Percentiles rank a stretch among this genome's conserved stretches.
These are phyloP conservation scores for Phaeodactylum tricornutum DNA, from an alignment of 108 stramenopile species.

Conservation along the genomic window DNA sequence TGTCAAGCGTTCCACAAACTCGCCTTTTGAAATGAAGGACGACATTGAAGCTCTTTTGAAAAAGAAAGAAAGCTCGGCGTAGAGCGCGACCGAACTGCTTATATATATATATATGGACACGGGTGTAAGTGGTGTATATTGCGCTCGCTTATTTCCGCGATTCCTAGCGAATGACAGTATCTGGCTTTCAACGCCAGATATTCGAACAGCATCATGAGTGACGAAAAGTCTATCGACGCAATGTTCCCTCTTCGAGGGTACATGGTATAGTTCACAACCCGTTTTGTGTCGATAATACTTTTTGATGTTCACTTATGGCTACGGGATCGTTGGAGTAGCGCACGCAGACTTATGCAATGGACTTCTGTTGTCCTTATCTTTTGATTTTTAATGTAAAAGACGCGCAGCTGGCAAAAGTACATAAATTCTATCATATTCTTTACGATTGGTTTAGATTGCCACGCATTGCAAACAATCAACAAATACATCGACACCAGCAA, in stretches of 20 bases:
- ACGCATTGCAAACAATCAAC: not conserved
- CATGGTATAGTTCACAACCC: not conserved
- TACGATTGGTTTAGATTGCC: not conserved
- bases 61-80: slow-evolving; percentile 21
- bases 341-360: not conserved
- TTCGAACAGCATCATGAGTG: too few species aligned
- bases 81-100: not conserved
- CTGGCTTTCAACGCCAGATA: not conserved
- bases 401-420: not conserved
- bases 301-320: not conserved
- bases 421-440: not conserved
- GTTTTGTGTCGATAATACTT: not conserved
- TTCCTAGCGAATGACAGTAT: not conserved
- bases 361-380: not conserved
- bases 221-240: not conserved
- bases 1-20: slow-evolving; percentile 34
- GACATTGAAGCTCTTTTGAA: slow-evolving; percentile 54
- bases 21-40: slow-evolving; percentile 32
- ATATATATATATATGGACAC: not conserved
- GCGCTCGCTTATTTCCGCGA: not conserved
- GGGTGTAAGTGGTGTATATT: not conserved
- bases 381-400: too few species aligned
- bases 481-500: too few species aligned
- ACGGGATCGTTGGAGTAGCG: not conserved
- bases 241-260: not conserved